Percentiles rank a stretch among this genome's conserved stretches.
phyloP scores from a whole-genome alignment of 805 yeast genomes.

The Maudiozyma pseudohumilis region DNA sequence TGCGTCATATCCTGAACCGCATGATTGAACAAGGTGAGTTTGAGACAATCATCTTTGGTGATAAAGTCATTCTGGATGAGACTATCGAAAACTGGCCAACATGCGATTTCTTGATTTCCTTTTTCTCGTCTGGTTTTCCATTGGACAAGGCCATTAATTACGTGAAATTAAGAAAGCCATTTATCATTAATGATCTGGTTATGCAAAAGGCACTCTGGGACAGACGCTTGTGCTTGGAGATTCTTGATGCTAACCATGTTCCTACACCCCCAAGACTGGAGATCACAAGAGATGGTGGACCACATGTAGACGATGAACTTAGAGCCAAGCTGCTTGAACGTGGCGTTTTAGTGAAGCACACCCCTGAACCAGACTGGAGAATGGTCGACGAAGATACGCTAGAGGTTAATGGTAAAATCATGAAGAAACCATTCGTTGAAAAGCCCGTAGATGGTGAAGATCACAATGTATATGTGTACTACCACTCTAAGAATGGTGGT shows the following conservation, averaged over 20 bases:
- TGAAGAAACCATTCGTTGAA: constrained; percentile 90
- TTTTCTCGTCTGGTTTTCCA: constrained; percentile 95
- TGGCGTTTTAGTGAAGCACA: constrained; percentile 40
- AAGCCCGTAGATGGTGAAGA: constrained; percentile 99
- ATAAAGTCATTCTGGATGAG: constrained; percentile 91
- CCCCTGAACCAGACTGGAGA: constrained; percentile 65
- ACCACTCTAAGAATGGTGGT: constrained; percentile 83
- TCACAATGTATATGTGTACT: constrained; percentile 90
- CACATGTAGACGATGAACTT: constrained; percentile 64
- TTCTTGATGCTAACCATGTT: constrained; percentile 72
- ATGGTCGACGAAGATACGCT: constrained; percentile 85
- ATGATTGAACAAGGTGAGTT: constrained; percentile 89
- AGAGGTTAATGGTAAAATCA: constrained; percentile 57
- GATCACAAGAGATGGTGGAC: constrained; percentile 95
- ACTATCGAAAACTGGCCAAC: constrained; percentile 96
- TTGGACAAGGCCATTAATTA: constrained; percentile 89
- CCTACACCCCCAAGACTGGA: constrained; percentile 85
- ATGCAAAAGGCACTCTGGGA: constrained; percentile 98
- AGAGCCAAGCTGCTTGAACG: constrained; percentile 46
- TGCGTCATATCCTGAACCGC: constrained; percentile 79
- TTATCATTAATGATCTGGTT: constrained; percentile 73
- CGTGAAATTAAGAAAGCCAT: constrained; percentile 83
- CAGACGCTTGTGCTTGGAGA: constrained; percentile 72
- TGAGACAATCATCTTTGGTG: constrained; percentile 94
- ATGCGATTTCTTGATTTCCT: constrained; percentile 87